Evolutionary conservation across 2,329 filamentous ascomycete genomes (phyloP).

Genomic region (Cladosporium cucumerinum): DNA sequence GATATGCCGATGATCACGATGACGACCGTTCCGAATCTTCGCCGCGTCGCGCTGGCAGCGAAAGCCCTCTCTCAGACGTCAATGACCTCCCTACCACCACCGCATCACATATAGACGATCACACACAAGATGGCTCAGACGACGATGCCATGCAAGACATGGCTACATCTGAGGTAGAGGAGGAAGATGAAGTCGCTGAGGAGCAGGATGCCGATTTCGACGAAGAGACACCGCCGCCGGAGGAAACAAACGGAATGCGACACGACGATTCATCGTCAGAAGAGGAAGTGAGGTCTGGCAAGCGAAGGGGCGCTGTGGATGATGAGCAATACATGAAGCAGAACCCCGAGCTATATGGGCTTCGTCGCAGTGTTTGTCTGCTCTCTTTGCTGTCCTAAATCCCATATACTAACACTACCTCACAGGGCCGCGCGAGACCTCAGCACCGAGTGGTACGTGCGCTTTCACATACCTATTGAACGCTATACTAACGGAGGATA

Average conservation of each 20-base stretch:
- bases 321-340: constrained; percentile 80
- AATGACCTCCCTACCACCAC: constrained; percentile 53
- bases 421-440: constrained; percentile 58
- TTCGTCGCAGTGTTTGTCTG: constrained; percentile 79
- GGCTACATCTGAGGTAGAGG: constrained; percentile 46
- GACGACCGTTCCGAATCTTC: constrained; percentile 44
- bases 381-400: constrained; percentile 15
- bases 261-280: constrained; percentile 66
- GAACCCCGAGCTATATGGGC: constrained; percentile 91
- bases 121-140: constrained; percentile 38
- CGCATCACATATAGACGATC: constrained; percentile 37
- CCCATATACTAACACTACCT: constrained; percentile 34
- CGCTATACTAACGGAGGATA: constrained; percentile 20
- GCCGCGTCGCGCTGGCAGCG: constrained; percentile 56
- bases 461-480: not conserved
- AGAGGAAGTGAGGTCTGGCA: constrained; percentile 50
- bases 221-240: constrained; percentile 55
- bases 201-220: constrained; percentile 69
- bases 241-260: constrained; percentile 46
- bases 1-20: constrained; percentile 57
- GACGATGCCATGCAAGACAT: constrained; percentile 45
- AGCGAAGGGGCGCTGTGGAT: constrained; percentile 62
- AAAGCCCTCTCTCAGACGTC: constrained; percentile 74
- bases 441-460: constrained; percentile 58
- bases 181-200: constrained; percentile 49